phyloP scores from a whole-genome alignment of 2,329 filamentous ascomycete genomes.

The Chrysoporthe austroafricana region DNA sequence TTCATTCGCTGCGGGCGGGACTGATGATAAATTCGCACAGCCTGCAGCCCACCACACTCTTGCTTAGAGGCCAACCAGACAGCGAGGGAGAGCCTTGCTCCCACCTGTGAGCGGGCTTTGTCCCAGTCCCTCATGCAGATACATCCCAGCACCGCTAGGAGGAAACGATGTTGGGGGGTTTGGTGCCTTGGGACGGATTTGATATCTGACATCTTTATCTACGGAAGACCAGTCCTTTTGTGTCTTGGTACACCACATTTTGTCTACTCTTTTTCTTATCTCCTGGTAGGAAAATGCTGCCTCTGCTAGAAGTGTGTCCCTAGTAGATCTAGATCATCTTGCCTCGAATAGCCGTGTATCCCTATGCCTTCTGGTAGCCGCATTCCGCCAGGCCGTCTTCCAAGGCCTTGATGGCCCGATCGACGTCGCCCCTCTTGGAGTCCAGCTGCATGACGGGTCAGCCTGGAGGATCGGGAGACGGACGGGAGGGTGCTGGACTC shows the following conservation, averaged over 20 bases:
- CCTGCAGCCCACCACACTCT: not conserved
- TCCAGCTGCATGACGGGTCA: constrained; percentile 59
- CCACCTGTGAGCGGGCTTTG: not conserved
- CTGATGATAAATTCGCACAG: constrained; percentile 8
- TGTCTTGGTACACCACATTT: not conserved
- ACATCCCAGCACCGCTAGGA: no score
- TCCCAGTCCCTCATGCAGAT: not conserved
- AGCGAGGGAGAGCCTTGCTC: not conserved
- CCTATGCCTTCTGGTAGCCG: constrained; percentile 60
- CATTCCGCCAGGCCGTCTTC: constrained; percentile 75
- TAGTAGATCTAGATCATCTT: not conserved
- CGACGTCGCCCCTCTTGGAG: constrained; percentile 76
- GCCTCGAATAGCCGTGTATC: constrained; percentile 6
- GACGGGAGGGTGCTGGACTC: constrained; percentile 40
- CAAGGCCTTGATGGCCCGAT: constrained; percentile 79
- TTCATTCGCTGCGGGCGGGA: not conserved
- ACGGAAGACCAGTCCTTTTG: constrained; percentile 9
- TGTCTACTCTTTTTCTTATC: constrained; percentile 16
- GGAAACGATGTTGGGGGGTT: no score
- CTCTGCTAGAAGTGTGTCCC: not conserved
- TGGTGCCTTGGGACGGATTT: not conserved
- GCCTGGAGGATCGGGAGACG: no score
- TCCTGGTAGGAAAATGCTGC: not conserved
- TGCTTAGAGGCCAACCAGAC: not conserved
- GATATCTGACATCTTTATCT: constrained; percentile 10